Base-by-base conservation (phyloP, 139 green algal species). In the Bryopsis sp. region DNA sequence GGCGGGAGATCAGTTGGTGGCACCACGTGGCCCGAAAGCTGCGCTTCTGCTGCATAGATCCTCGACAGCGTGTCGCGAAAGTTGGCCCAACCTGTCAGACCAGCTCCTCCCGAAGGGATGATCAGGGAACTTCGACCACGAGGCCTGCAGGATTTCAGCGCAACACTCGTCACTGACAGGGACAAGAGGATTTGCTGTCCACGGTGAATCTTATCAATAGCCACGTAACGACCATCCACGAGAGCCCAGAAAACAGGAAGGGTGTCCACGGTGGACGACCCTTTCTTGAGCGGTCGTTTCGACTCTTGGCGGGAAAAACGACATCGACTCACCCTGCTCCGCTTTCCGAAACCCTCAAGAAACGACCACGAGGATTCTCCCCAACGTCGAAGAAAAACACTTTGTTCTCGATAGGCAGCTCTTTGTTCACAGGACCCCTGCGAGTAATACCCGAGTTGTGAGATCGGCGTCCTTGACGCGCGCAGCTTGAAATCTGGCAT, bases 341-440 rank as follows among this genome's bases (percentile, higher is more conserved):
- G 28, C 62, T 79, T 67, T 79, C 74, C 4, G 74, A 79, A 2
- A 80, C 64, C 35, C 82, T 72, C n/a, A 85, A 54, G 57, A 84
- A 85, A 5, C 69, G 65, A 1, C 79, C 79, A 22, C 79, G 72
- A 4, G 70, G 59, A 35, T 85, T 85, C 48, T 84, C 78, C 15
- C 79, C 79, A 33, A 79, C 71, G 22, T 81, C 78, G 64, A 84
- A 85, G 58, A 80, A 84, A 47, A 85, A 85, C 36, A 79, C 74
- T 57, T 85, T 85, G 54, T 72, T 84, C 38, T 84, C 78, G 19
- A 85, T 69, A 39, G 82, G 79, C 19, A 84, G 71, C 72, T 85
- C 79, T 64, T 85, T 85, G 32, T 29, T 74, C 0, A 67, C 50
- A 6, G 79, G 62, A 19, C 67, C 31, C 43, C 74, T 79, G 69